Evolutionary conservation across 768 basidiomycete species (phyloP), one percentile per base, ranked within the genome.

Genomic region (Boletales sp.): DNA sequence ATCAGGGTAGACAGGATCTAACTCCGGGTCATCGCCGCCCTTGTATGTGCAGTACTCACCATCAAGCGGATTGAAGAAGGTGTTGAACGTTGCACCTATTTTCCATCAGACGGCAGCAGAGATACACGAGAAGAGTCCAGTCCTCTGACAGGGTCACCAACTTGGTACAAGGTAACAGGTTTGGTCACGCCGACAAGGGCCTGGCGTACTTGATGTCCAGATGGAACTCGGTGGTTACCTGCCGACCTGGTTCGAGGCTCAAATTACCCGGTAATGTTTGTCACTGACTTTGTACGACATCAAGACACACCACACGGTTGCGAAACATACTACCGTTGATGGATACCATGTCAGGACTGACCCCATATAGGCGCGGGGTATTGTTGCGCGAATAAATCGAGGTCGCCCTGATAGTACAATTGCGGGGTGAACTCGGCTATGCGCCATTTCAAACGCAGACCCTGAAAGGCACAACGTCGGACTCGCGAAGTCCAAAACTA

Each of bases 201-300:
- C 57, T 80, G 11, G 72, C 79, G 46, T 86, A 88, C 65, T 88
- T 78, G 18, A 88, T 78, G 60, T 90, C 87, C 4, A 90, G 76
- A 58, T 84, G 75, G 27, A 84, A 83, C 72, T 87, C 87, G 17
- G 74, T 81, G 44, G n/a, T n/a, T n/a, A n/a, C n/a, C n/a, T n/a
- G n/a, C n/a, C n/a, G n/a, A n/a, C n/a, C n/a, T n/a, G n/a, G n/a
- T n/a, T 85, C 82, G 40, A 60, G 55, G 15, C 36, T 38, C 41
- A 74, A 73, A 21, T 56, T 64, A 12, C 73, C 73, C 44, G 74
- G 72, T 55, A 27, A 64, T 57, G n/a, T 69, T n/a, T n/a, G 12
- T 43, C 52, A 54, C 17, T 27, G 27, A 39, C 7, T n/a, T n/a
- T 18, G 27, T n/a, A 36, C 12, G 34, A n/a, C n/a, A 36, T n/a